A percentile compares a stretch with the other conserved stretches of the same genome.
These are phyloP conservation scores for Ceratobasidium sp. DNA, from an alignment of 1,284 basidiomycete species.

Conservation along the genomic window DNA sequence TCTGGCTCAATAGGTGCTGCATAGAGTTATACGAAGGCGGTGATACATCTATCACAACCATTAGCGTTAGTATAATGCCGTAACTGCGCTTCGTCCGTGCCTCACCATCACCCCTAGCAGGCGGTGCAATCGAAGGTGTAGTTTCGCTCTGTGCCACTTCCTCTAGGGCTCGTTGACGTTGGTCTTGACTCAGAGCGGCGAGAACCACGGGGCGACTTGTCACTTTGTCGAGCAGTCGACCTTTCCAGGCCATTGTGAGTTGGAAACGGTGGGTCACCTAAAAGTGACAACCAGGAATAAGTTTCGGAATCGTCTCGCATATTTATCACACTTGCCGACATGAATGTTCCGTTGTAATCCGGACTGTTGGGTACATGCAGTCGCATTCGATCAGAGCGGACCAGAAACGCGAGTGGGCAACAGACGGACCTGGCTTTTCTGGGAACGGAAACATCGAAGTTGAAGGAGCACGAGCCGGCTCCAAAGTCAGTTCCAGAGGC, in stretches of 20 bases:
- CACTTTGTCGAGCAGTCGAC: conserved; percentile 36
- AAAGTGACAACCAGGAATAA: not conserved
- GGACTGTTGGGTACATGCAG: conserved; percentile 10
- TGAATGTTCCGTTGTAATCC: conserved; percentile 38
- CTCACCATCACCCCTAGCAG: conserved; percentile 29
- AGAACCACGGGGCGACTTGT: conserved; percentile 24
- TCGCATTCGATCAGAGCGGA: not conserved
- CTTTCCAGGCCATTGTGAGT: conserved; percentile 31
- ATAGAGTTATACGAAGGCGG: conserved; percentile 33
- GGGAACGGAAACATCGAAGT: conserved; percentile 26
- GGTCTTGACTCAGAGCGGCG: conserved; percentile 23
- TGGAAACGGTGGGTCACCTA: conserved; percentile 41
- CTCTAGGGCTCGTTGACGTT: conserved; percentile 28
- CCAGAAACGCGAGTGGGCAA: not conserved
- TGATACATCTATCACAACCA: conserved; percentile 6
- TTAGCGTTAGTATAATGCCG: conserved; percentile 1
- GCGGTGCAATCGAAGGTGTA: conserved; percentile 20
- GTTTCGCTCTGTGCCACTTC: conserved; percentile 33
- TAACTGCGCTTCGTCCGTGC: not conserved
- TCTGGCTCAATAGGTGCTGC: conserved; percentile 11
- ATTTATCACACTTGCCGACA: conserved; percentile 30
- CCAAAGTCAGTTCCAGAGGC: not conserved
- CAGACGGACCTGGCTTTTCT: conserved; percentile 26
- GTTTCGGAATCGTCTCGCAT: not conserved
- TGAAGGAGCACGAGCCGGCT: conserved; percentile 10